Conservation (phyloP, 2,329 filamentous ascomycete genomes). For the Xylaria digitata region DNA sequence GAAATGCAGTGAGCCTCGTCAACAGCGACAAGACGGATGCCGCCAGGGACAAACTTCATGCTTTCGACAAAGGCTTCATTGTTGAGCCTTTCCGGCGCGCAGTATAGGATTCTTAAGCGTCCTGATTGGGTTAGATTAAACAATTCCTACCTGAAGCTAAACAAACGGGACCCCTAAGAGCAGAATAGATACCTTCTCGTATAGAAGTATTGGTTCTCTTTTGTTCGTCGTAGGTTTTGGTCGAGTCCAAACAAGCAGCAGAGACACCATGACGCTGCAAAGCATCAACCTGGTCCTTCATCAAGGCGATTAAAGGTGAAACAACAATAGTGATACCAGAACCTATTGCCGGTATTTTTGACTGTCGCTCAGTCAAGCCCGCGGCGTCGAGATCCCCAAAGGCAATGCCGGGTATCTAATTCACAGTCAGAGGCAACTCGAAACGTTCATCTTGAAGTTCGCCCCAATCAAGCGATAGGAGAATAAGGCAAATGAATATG, state of each 20-base stretch:
- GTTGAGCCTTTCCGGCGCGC: conserved; percentile 69
- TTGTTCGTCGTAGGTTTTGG: conserved; percentile 61
- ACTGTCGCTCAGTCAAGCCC: conserved; percentile 22
- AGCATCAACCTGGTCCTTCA: conserved; percentile 71
- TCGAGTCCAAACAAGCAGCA: conserved; percentile 68
- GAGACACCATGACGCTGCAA: conserved; percentile 61
- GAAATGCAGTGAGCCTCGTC: conserved; percentile 71
- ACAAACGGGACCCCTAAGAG: no score
- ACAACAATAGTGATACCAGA: conserved; percentile 67
- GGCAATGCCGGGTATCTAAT: conserved; percentile 59
- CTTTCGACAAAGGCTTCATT: conserved; percentile 69
- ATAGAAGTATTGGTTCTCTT: conserved; percentile 53
- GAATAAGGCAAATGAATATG: background rate
- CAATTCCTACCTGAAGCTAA: no score
- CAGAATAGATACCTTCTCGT: conserved; percentile 49
- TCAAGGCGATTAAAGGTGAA: conserved; percentile 66
- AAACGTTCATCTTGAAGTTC: background rate
- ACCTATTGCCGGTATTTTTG: conserved; percentile 39
- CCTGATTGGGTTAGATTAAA: conserved; percentile 40
- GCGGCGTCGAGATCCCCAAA: conserved; percentile 57
- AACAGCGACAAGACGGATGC: conserved; percentile 66
- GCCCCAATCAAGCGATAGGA: background rate
- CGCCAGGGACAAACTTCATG: conserved; percentile 65
- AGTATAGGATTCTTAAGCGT: conserved; percentile 65
- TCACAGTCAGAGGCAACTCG: background rate